These are phyloP conservation scores for Arabidopsis hybrid DNA, from an alignment of 441 rosid species.

Conservation along the genomic window DNA sequence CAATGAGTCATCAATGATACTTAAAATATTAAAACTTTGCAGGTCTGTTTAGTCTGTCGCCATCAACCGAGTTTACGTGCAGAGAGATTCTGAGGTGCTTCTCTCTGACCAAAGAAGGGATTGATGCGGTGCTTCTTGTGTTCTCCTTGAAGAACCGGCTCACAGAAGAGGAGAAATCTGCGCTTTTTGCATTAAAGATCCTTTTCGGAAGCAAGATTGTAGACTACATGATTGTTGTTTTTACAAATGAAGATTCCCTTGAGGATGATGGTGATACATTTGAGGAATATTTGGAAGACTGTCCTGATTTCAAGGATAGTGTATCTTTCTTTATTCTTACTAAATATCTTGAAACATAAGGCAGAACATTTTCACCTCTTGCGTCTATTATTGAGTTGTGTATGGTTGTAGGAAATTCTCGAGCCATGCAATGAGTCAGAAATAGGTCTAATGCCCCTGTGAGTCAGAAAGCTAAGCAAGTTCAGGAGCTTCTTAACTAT, in stretches of 20 bases:
- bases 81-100: slow-evolving; percentile 2
- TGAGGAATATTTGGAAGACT: not conserved
- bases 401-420: slow-evolving; percentile 10
- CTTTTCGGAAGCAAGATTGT: slow-evolving; percentile 7
- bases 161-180: slow-evolving; percentile 13
- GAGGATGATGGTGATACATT: not conserved
- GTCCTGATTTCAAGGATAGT: slow-evolving; percentile 4
- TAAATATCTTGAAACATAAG: not conserved
- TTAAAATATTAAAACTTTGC: not conserved
- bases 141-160: slow-evolving; percentile 9
- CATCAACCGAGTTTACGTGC: slow-evolving; percentile 3
- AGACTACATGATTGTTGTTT: slow-evolving; percentile 11
- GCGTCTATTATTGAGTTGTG: not conserved
- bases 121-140: slow-evolving; percentile 8
- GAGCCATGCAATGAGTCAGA: not conserved
- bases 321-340: not conserved
- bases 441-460: not conserved
- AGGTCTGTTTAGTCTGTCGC: slow-evolving; percentile 20
- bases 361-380: too few species aligned
- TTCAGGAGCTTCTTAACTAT: not conserved
- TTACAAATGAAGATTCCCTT: slow-evolving; percentile 16
- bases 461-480: slow-evolving; percentile 23
- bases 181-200: not conserved
- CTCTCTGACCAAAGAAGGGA: not conserved
- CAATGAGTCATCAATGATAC: not conserved